Evolutionary conservation across 257 asterid genomes (phyloP), one percentile per base, ranked within the genome.

Genomic region (Voacanga thouarsii): DNA sequence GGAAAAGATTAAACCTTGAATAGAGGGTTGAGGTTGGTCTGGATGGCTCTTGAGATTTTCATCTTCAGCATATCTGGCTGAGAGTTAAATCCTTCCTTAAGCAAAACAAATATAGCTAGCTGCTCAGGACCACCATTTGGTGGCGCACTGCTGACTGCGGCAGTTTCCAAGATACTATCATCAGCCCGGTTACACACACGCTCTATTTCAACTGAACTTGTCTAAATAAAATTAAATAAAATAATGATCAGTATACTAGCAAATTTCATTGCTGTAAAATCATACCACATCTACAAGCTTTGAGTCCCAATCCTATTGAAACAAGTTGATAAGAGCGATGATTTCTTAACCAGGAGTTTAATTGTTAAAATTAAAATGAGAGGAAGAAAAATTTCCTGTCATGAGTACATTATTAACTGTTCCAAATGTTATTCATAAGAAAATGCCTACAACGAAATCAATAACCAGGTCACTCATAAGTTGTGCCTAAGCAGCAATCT

Each of bases 151-250:
- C 97, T 90, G 57, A 94, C 81, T 51, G 99, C 99, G 30, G 96
- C 97, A 1, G 96, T 94, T 89, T 94, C 99, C 85, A 92, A 33
- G 85, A 94, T 77, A 26, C 91, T 83, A 19, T 88, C 90, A 66
- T 91, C 96, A 4, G 94, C 99, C 19, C 64, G 65, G 82, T 90
- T 85, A 83, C 99, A 92, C 26, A 91, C 90, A 2, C 94, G 92
- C 87, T 94, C 97, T n/a, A 92, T 92, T 61, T 94, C 97, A 18
- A 94, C 86, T 37, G 96, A 89, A 77, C 99, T 94, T 7, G 96
- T 89, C 97, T 92, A 97, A 79, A 64, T 4, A 19, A 6, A 39
- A 41, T 9, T 49, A 24, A 24, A 73, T 10, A 72, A 18, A 2
- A 70, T 14, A 39, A 15, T 26, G 68, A 33, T 16, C 10, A 69